Percentiles rank a stretch among this genome's conserved stretches.
Conservation (phyloP, 2,329 filamentous ascomycete genomes). For the Ramularia endophylla region DNA sequence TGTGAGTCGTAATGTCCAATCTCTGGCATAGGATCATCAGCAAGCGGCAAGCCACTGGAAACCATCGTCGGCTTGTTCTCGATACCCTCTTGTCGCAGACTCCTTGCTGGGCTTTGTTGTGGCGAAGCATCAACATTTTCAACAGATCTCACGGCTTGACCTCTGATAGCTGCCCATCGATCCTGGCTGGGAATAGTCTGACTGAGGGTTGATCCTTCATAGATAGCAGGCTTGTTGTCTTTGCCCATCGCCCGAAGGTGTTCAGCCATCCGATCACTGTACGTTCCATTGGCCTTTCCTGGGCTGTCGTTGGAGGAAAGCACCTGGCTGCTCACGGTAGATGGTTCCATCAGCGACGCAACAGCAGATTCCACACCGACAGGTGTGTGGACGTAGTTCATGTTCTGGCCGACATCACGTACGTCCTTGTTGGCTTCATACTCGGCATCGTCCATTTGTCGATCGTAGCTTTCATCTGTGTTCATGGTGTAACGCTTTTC, state of each 20-base stretch:
- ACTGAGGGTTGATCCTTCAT: constrained; percentile 28
- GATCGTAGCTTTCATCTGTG: constrained; percentile 51
- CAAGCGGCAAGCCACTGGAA: constrained; percentile 63
- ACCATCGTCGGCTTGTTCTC: constrained; percentile 49
- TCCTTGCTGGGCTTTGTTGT: constrained; percentile 41
- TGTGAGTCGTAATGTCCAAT: constrained; percentile 58
- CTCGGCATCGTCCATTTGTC: constrained; percentile 32
- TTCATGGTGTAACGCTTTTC: constrained; percentile 45
- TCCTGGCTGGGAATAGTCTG: constrained; percentile 27
- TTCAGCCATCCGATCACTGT: constrained; percentile 25
- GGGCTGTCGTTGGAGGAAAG: constrained; percentile 21
- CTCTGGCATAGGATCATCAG: constrained; percentile 68
- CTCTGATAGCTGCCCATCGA: constrained; percentile 35
- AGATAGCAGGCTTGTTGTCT: constrained; percentile 19
- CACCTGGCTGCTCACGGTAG: constrained; percentile 53
- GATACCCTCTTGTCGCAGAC: constrained; percentile 16
- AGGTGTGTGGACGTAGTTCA: constrained; percentile 67
- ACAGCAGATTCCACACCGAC: constrained; percentile 80
- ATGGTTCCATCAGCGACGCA: constrained; percentile 82
- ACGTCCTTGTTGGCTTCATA: constrained; percentile 62
- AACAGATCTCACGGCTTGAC: constrained; percentile 33
- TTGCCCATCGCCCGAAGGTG: constrained; percentile 21
- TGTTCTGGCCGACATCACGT: constrained; percentile 56
- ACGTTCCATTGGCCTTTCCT: constrained; percentile 20
- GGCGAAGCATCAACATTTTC: constrained; percentile 37